These are phyloP conservation scores for Dendrobium catenatum DNA, from an alignment of 106 monocot species.

Conservation along the genomic window DNA sequence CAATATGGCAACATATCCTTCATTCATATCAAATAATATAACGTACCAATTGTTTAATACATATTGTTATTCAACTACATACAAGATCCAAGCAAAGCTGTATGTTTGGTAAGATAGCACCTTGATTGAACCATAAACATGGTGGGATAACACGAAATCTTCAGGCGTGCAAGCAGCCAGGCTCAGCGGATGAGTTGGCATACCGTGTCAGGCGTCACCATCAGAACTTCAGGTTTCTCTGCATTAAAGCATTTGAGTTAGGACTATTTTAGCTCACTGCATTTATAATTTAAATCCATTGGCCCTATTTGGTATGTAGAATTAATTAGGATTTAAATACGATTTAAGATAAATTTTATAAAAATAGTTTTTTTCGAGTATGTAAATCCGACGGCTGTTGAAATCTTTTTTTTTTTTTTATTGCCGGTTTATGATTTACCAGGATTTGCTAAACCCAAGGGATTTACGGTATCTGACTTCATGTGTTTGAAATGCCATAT, in stretches of 20 bases:
- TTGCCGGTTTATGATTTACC: too few relatives aligned
- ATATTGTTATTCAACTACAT: neutral
- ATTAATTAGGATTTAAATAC: too few relatives aligned
- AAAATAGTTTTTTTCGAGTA: too few relatives aligned
- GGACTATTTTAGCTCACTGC: neutral
- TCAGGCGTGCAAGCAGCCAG: neutral
- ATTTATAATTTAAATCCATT: neutral
- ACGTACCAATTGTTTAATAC: too few relatives aligned
- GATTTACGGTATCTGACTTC: neutral
- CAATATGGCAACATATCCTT: neutral
- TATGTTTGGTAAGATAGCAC: neutral
- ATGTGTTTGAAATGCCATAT: neutral
- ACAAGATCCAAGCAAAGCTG: neutral
- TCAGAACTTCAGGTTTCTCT: slow-evolving; percentile 2
- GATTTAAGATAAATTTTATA: too few relatives aligned
- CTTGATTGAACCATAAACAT: neutral
- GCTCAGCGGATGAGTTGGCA: neutral
- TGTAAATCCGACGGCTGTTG: too few relatives aligned
- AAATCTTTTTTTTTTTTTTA: too few relatives aligned
- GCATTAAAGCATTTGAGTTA: neutral
- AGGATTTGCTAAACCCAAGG: too few relatives aligned
- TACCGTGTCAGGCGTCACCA: neutral
- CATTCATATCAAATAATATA: neutral
- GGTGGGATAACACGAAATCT: neutral
- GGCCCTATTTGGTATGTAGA: too few relatives aligned